Conservation (phyloP, 257 asterid genomes). For the Vinca minor region DNA sequence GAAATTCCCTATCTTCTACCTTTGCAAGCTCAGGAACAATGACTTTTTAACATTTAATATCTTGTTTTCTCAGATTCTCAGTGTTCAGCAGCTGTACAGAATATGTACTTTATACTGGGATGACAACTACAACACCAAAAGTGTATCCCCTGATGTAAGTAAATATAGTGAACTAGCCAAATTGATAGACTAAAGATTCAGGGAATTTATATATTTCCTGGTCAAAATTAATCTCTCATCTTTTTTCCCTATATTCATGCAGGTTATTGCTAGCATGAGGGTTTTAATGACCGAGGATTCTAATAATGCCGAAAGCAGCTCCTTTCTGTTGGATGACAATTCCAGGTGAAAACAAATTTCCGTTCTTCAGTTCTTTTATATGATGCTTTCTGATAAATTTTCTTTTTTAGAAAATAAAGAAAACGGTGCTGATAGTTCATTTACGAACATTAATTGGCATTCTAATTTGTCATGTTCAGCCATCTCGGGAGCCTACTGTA, state of each 20-base stretch:
- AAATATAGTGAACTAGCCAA: neutral
- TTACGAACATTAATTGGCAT: neutral
- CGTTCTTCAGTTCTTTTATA: neutral
- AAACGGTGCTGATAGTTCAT: neutral
- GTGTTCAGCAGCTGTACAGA: slow-evolving; percentile 97
- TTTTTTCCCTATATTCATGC: slow-evolving; percentile 10
- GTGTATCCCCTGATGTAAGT: slow-evolving; percentile 86
- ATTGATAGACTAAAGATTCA: neutral
- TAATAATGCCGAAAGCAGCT: slow-evolving; percentile 66
- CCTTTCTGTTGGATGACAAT: slow-evolving; percentile 89
- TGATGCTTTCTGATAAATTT: neutral
- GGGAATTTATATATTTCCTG: neutral
- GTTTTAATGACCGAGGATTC: slow-evolving; percentile 95
- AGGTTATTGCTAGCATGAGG: slow-evolving; percentile 97
- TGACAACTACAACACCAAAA: slow-evolving; percentile 87
- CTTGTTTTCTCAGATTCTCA: slow-evolving; percentile 56
- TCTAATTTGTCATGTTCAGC: neutral
- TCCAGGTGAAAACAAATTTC: slow-evolving; percentile 44
- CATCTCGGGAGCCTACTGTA: neutral
- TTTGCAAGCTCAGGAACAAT: neutral
- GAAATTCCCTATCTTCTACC: neutral
- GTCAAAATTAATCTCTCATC: neutral
- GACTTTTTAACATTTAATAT: slow-evolving; percentile 17
- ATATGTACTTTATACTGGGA: slow-evolving; percentile 93
- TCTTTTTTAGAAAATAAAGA: no score